A percentile compares a stretch with the other conserved stretches of the same genome.
These are phyloP conservation scores for Penicillium desertorum DNA, from an alignment of 495 filamentous ascomycete species.

Conservation along the genomic window DNA sequence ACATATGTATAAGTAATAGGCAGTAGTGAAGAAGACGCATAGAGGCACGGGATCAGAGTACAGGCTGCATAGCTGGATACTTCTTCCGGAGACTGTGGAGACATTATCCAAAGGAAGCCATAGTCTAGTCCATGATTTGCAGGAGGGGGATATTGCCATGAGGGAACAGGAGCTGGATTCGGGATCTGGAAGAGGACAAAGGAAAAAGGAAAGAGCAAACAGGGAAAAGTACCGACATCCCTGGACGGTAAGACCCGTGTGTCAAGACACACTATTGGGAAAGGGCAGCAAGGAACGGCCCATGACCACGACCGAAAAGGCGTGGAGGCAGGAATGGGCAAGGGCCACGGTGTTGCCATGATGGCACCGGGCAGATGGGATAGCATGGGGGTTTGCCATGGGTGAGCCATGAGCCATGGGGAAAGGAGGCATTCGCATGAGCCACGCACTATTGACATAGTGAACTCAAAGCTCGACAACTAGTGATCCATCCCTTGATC, in stretches of 20 bases:
- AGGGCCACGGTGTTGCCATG: constrained; percentile 9
- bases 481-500: constrained; percentile 18
- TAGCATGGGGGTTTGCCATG: constrained; percentile 9
- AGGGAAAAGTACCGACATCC: neutral
- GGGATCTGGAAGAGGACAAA: neutral
- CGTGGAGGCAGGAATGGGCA: constrained; percentile 12
- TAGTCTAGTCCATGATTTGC: neutral
- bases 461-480: constrained; percentile 15
- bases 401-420: constrained; percentile 2
- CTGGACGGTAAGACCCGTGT: constrained; percentile 9
- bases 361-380: neutral
- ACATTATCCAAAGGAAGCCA: neutral
- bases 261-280: constrained; percentile 20
- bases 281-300: constrained; percentile 20
- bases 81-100: neutral
- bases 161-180: neutral
- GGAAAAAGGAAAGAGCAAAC: too few species aligned
- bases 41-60: neutral
- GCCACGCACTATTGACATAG: constrained; percentile 19
- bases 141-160: neutral
- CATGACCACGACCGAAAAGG: constrained; percentile 9
- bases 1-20: neutral
- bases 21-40: neutral
- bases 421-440: neutral
- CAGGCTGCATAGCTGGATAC: neutral